phyloP scores from a whole-genome alignment of 306 rosid species.

The Fragaria vesca region DNA sequence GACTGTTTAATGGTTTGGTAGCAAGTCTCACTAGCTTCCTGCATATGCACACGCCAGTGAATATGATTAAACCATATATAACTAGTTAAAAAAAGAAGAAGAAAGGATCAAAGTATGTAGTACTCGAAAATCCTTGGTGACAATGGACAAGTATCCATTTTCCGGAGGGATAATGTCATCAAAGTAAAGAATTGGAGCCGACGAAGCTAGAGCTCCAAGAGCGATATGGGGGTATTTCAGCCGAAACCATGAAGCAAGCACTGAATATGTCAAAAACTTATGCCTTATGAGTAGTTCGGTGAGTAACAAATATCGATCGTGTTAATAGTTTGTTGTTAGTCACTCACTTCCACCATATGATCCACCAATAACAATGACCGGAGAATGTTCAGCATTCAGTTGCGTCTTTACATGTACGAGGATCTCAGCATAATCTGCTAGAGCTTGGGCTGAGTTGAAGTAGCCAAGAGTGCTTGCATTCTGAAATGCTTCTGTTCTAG shows the following conservation, averaged over 20 bases:
- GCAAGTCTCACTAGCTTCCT: constrained; percentile 57
- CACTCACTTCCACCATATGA: constrained; percentile 84
- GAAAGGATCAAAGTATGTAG: too few relatives aligned
- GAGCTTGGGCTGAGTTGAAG: constrained; percentile 80
- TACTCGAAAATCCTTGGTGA: constrained; percentile 49
- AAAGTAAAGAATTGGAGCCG: constrained; percentile 77
- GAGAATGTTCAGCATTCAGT: constrained; percentile 42
- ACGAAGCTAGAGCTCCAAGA: constrained; percentile 56
- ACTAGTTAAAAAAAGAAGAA: too few relatives aligned
- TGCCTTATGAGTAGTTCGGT: too few relatives aligned
- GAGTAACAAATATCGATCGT: too few relatives aligned
- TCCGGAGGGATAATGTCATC: constrained; percentile 44
- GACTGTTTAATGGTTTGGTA: constrained; percentile 45
- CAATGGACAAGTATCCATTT: constrained; percentile 49
- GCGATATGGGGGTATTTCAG: constrained; percentile 68
- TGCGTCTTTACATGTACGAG: constrained; percentile 48
- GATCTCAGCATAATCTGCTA: constrained; percentile 69
- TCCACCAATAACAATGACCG: constrained; percentile 63
- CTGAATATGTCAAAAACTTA: not conserved
- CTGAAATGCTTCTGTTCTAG: constrained; percentile 44
- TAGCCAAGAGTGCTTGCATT: constrained; percentile 60
- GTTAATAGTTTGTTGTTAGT: not conserved
- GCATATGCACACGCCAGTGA: not conserved
- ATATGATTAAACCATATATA: not conserved
- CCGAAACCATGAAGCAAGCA: constrained; percentile 63